Conservation (phyloP, 2,329 filamentous ascomycete species). For the Aspergillus spinulosporus region DNA sequence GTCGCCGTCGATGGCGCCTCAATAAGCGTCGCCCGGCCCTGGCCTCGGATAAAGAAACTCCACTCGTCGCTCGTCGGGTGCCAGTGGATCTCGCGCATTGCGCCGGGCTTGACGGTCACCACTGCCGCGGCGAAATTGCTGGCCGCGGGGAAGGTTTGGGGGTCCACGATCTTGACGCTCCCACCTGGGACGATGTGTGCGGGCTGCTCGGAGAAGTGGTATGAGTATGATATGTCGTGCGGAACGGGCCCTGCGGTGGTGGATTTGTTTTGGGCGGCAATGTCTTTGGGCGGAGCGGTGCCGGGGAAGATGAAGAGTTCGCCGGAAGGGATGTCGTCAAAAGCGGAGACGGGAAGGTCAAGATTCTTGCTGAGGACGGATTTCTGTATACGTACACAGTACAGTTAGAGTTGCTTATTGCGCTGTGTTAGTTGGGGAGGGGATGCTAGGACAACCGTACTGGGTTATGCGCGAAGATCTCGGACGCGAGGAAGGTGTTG, state of each 20-base stretch:
- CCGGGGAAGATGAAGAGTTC: constrained; percentile 80
- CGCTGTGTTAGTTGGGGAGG: neutral
- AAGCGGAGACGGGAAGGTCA: constrained; percentile 49
- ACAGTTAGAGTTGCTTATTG: neutral
- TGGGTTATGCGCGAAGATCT: constrained; percentile 55
- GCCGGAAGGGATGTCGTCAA: constrained; percentile 63
- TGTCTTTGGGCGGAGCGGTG: constrained; percentile 60
- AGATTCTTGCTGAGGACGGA: constrained; percentile 59
- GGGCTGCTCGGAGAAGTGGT: constrained; percentile 69
- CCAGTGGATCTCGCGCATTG: constrained; percentile 79
- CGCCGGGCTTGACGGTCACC: constrained; percentile 69
- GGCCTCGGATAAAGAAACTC: constrained; percentile 74
- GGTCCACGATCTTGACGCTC: constrained; percentile 71
- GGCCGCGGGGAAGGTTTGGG: constrained; percentile 72
- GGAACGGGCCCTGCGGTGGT: constrained; percentile 64
- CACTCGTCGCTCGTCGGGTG: constrained; percentile 77
- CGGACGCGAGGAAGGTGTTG: constrained; percentile 71
- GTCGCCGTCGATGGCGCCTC: constrained; percentile 66
- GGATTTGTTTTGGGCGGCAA: constrained; percentile 64
- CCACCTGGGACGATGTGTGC: constrained; percentile 68
- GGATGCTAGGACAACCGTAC: constrained; percentile 19
- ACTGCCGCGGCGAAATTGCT: constrained; percentile 72
- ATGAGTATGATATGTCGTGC: constrained; percentile 65
- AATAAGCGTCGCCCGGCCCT: constrained; percentile 73
- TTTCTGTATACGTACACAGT: constrained; percentile 28